These are phyloP conservation scores for Daphne laureola DNA, from an alignment of 441 rosid genomes.

Conservation along the genomic window DNA sequence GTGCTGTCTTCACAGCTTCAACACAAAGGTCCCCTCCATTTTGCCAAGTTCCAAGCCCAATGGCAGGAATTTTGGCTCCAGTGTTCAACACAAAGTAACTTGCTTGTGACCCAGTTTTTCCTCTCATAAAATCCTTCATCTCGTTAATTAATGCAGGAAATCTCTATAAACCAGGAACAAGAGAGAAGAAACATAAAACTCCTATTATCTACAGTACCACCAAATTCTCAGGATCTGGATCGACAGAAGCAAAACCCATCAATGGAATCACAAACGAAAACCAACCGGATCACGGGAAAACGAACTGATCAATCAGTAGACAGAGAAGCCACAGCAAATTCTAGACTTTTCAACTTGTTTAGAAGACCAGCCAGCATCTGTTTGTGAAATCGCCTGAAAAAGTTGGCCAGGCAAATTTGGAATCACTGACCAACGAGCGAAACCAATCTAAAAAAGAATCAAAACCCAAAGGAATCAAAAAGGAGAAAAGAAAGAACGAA, in stretches of 20 bases:
- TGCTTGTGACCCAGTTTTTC: conserved; percentile 27
- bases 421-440: conserved; percentile 8
- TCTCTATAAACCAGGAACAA: background rate
- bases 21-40: conserved; percentile 54
- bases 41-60: conserved; percentile 66
- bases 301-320: conserved; percentile 7
- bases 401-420: conserved; percentile 3
- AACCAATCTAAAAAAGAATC: conserved; percentile 12
- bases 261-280: conserved; percentile 8
- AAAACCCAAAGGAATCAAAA: background rate
- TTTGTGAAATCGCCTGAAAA: conserved; percentile 9
- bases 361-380: conserved; percentile 5
- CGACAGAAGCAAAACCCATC: conserved; percentile 10
- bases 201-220: background rate
- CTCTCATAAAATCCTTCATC: conserved; percentile 27
- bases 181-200: background rate
- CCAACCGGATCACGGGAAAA: conserved; percentile 7
- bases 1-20: conserved; percentile 44
- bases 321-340: background rate
- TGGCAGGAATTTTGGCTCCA: conserved; percentile 50
- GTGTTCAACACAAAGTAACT: conserved; percentile 42
- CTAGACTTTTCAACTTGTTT: conserved; percentile 2
- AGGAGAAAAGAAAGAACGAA: conserved; percentile 8
- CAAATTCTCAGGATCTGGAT: background rate
- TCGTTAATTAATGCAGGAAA: background rate